These are phyloP conservation scores for Bretschneidera sinensis DNA, from an alignment of 345 rosid genomes.

Conservation along the genomic window DNA sequence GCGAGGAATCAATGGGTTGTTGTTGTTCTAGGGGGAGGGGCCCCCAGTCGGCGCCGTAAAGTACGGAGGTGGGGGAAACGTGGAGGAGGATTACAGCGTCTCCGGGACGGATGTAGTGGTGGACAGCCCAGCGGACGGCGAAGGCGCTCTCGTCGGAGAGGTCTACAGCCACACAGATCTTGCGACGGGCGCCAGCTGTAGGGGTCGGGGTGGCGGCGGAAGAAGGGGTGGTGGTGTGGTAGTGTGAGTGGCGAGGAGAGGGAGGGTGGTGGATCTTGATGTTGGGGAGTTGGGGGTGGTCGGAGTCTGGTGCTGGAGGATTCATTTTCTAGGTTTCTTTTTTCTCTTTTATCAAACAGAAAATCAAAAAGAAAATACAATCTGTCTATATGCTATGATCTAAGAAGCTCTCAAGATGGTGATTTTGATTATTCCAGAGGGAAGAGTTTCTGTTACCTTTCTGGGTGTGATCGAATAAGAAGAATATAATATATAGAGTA, in stretches of 20 bases:
- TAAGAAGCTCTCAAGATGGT: too few species aligned
- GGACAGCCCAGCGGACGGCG: constrained; percentile 89
- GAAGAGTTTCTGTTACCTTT: too few species aligned
- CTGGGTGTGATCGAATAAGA: too few species aligned
- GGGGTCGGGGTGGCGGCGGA: constrained; percentile 58
- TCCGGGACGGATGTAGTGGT: constrained; percentile 85
- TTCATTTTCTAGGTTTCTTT: background rate
- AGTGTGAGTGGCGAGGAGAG: constrained; percentile 31
- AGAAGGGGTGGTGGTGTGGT: constrained; percentile 26
- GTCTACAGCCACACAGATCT: constrained; percentile 89
- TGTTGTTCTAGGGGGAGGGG: constrained; percentile 56
- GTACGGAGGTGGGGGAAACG: constrained; percentile 93
- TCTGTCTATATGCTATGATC: too few species aligned
- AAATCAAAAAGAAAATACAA: too few species aligned
- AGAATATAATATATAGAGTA: too few species aligned
- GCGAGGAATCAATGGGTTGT: constrained; percentile 14
- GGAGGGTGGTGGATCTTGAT: constrained; percentile 70
- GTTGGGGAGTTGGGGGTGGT: constrained; percentile 61
- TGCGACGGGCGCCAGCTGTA: constrained; percentile 81
- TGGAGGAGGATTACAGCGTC: constrained; percentile 92
- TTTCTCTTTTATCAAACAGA: too few species aligned
- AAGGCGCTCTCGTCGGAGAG: constrained; percentile 77
- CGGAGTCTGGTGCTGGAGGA: constrained; percentile 29
- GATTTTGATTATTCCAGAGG: too few species aligned
- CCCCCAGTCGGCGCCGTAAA: constrained; percentile 99